Percentiles rank a stretch among this genome's conserved stretches.
Conservation (phyloP, 352 stramenopile genomes). For the Phytophthora citrophthora region DNA sequence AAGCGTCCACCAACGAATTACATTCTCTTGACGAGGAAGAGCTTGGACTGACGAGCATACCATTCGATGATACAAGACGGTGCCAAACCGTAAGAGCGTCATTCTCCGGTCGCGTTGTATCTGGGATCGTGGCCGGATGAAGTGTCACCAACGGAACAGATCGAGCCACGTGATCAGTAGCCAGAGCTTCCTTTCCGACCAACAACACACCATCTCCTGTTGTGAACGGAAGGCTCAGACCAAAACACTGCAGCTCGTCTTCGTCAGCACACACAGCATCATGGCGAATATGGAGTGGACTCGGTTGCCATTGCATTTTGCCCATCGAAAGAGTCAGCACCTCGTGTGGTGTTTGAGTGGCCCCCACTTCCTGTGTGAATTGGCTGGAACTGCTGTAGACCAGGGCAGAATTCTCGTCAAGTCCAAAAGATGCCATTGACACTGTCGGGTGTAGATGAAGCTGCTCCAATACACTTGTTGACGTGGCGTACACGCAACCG, state of each 20-base stretch:
- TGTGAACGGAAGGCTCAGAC: constrained; percentile 42
- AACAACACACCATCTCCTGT: constrained; percentile 31
- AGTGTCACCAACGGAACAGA: constrained; percentile 27
- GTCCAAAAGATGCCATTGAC: constrained; percentile 28
- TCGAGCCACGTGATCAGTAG: constrained; percentile 16
- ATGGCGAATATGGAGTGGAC: constrained; percentile 33
- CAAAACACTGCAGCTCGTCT: constrained; percentile 33
- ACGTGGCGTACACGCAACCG: constrained; percentile 35
- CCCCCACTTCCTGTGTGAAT: constrained; percentile 11
- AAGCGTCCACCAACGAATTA: constrained; percentile 45
- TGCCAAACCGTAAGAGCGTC: constrained; percentile 36
- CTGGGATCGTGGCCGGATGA: constrained; percentile 27
- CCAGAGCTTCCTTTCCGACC: constrained; percentile 36
- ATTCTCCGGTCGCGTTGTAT: constrained; percentile 15
- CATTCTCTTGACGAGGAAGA: constrained; percentile 11
- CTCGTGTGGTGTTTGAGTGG: constrained; percentile 26
- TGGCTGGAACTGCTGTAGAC: constrained; percentile 34
- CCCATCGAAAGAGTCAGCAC: constrained; percentile 46
- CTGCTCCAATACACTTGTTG: constrained; percentile 24
- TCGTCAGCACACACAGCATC: constrained; percentile 29
- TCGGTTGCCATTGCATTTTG: constrained; percentile 49
- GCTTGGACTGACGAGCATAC: constrained; percentile 32
- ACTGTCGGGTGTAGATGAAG: constrained; percentile 24
- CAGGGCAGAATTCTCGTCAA: constrained; percentile 25
- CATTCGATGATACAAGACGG: constrained; percentile 32